These are phyloP conservation scores for Bassia scoparia DNA, from an alignment of 148 eudicot genomes.

Conservation along the genomic window DNA sequence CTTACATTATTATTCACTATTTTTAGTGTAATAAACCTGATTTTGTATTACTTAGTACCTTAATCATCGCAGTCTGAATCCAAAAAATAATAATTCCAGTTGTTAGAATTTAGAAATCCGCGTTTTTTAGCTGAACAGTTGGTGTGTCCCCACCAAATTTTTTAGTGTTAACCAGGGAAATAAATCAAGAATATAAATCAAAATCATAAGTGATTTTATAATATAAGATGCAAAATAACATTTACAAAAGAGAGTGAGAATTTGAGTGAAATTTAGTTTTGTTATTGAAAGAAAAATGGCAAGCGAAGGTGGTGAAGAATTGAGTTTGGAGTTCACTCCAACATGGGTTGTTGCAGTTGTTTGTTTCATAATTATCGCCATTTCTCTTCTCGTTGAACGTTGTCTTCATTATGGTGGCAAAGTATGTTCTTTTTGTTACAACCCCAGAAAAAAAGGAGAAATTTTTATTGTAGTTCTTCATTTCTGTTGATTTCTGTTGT, in stretches of 20 bases:
- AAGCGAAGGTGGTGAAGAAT: slow-evolving; percentile 42
- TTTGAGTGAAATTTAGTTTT: not conserved
- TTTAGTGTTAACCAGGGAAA: no score
- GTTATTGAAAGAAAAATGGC: slow-evolving; percentile 26
- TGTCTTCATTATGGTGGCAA: slow-evolving; percentile 64
- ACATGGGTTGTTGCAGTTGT: slow-evolving; percentile 98
- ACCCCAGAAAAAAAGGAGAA: no score
- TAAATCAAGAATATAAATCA: not conserved
- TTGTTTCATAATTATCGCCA: slow-evolving; percentile 76
- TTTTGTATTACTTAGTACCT: not conserved
- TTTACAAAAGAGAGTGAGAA: no score
- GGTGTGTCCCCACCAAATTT: not conserved
- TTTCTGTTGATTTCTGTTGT: not conserved
- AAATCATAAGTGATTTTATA: not conserved
- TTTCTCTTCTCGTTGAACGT: slow-evolving; percentile 81
- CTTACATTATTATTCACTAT: no score
- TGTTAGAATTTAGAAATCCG: slow-evolving; percentile 3
- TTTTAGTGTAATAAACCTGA: no score
- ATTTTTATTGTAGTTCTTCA: not conserved
- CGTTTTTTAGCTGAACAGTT: not conserved
- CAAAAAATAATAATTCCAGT: not conserved
- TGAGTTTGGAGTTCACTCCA: slow-evolving; percentile 66
- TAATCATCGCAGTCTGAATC: not conserved
- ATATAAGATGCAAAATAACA: not conserved
- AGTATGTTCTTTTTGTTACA: slow-evolving; percentile 23